Evolutionary conservation across 2,329 filamentous ascomycete genomes (phyloP).

Genomic region (Helminthosporium solani): DNA sequence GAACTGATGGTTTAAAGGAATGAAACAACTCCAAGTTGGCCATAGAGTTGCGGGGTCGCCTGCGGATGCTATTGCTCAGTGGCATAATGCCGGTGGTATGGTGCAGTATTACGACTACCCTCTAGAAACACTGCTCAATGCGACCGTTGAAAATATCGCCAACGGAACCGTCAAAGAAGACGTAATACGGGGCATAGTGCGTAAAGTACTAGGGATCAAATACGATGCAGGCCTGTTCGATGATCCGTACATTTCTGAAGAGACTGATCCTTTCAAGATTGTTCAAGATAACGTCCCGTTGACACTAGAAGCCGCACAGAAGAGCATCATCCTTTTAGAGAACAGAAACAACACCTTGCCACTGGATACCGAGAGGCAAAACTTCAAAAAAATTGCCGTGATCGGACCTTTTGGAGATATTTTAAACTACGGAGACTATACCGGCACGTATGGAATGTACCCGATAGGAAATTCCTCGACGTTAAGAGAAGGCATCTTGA

Average conservation of each 20-base stretch:
- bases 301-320: slow-evolving; percentile 47
- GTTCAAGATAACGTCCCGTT: slow-evolving; percentile 39
- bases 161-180: slow-evolving; percentile 41
- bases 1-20: slow-evolving; percentile 8
- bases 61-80: slow-evolving; percentile 46
- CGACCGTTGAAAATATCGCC: slow-evolving; percentile 36
- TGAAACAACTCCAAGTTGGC: slow-evolving; percentile 30
- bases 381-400: slow-evolving; percentile 41
- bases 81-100: slow-evolving; percentile 50
- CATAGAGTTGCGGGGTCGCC: slow-evolving; percentile 44
- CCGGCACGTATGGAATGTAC: slow-evolving; percentile 46
- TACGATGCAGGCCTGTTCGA: slow-evolving; percentile 49
- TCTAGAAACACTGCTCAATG: slow-evolving; percentile 42
- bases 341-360: slow-evolving; percentile 46
- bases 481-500: slow-evolving; percentile 41
- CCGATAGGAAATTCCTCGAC: slow-evolving; percentile 45
- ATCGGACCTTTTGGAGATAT: slow-evolving; percentile 47
- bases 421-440: slow-evolving; percentile 50
- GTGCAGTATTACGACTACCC: slow-evolving; percentile 51
- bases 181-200: slow-evolving; percentile 42
- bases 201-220: slow-evolving; percentile 44
- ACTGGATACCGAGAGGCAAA: slow-evolving; percentile 27
- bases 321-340: slow-evolving; percentile 47
- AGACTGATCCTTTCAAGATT: slow-evolving; percentile 39
- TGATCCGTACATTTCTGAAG: slow-evolving; percentile 40